A percentile compares a stretch with the other conserved stretches of the same genome.
These are phyloP conservation scores for Ceratocystis variospora DNA, from an alignment of 2,329 filamentous ascomycete genomes.

Conservation along the genomic window DNA sequence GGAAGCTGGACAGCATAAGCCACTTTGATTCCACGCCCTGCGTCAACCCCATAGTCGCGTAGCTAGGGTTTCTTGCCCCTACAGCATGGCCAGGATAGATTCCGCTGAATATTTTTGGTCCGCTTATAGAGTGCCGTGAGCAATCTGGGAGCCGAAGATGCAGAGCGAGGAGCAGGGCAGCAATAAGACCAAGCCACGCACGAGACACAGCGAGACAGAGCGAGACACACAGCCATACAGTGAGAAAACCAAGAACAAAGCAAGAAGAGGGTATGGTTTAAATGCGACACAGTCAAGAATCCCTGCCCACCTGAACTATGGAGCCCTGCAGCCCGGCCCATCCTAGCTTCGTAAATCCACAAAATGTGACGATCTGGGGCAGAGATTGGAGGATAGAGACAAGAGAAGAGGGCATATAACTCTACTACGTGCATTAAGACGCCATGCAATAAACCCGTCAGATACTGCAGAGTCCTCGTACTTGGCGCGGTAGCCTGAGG, in stretches of 20 bases:
- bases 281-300: neutral
- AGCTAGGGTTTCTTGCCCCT: too few relatives aligned
- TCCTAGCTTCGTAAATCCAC: neutral
- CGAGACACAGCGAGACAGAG: neutral
- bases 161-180: neutral
- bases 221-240: neutral
- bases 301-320: constrained; percentile 12
- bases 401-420: neutral
- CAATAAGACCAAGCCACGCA: neutral
- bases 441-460: neutral
- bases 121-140: neutral
- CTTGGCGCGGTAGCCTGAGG: neutral
- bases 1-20: neutral
- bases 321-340: neutral
- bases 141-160: neutral
- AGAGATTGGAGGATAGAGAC: neutral
- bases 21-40: neutral
- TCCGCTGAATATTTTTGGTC: neutral
- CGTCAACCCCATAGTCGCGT: neutral
- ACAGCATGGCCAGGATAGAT: neutral
- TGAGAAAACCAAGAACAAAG: neutral
- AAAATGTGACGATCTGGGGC: neutral
- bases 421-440: neutral
- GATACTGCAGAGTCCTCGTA: neutral
- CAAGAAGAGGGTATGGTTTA: neutral